Evolutionary conservation across 352 stramenopile genomes (phyloP), one percentile per base, ranked within the genome.

Genomic region (Phytophthora chlamydospora): DNA sequence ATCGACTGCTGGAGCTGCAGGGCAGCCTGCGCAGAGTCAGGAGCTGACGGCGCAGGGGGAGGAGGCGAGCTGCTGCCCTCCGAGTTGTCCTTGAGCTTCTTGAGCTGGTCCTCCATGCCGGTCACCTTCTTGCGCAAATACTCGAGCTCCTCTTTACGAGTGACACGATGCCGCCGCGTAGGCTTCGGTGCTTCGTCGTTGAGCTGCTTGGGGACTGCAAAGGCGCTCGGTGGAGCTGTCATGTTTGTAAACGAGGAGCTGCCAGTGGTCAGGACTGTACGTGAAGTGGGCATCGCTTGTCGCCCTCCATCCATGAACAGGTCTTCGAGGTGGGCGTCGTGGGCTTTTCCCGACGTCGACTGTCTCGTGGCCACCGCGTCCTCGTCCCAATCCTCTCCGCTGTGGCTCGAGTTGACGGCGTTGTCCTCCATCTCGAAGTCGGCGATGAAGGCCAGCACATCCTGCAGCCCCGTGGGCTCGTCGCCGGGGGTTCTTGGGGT

Each of bases 121-220:
- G 16, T 51, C 3, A 81, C 70, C 33, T 63, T 72, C 44, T 68
- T 58, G 8, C 68, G 68, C 34, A 80, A 45, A 29, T 78, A 76
- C 3, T 71, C 52, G 10, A 80, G 58, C 43, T 80, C 68, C 52
- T 80, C 56, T 17, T 70, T 68, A n/a, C 67, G 67, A 55, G 42
- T 72, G 3, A 68, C 44, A 21, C 63, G 58, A 31, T 55, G 63
- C 11, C 63, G 57, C 21, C 58, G 57, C 33, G 58, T 19, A 3
- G 38, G 3, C 9, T 51, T 52, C 3, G 17, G 21, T 16, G 41
- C 17, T n/a, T 13, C 17, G 41, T 9, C 11, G 36, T 31, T 38
- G 8, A 24, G 21, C 21, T 24, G 21, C 21, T 24, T 24, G 21
- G 21, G 21, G 21, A 24, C 21, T 24, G 21, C 21, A 1, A 24